Base-by-base conservation (phyloP, 2,329 filamentous ascomycete species). In the Arthrobotrys musiformis region DNA sequence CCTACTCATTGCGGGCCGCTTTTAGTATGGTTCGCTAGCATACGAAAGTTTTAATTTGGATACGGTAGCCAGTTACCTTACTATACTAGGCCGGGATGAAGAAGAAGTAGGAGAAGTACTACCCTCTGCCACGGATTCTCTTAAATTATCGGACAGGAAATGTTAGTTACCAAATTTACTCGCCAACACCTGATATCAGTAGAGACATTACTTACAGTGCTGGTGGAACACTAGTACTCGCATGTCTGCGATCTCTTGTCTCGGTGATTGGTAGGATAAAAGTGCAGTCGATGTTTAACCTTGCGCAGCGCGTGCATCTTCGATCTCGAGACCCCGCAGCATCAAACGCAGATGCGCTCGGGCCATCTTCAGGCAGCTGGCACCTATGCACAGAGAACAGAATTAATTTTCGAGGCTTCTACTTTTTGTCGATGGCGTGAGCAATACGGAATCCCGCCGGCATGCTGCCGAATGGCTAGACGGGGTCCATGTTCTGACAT, bases 231-330 rank as follows among this genome's bases (percentile, higher is more conserved):
- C 54, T 40, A 30, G 54, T 30, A 33, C 58, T 58, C 2, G 58
- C 35, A 62, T 77, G 58, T 28, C 66, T 70, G 30, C 73, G 58
- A 54, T 77, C 73, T 56, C 67, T 70, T 26, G 67, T 77, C 40
- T 77, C 79, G 42, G 52, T 78, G 44, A 80, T 80, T 30, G 79
- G 79, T 22, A 80, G 42, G 24, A 80, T 79, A 40, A 79, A 79
- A 8, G 79, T 79, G 50, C 79, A 80, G 33, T 80, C 79, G 19
- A 79, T 78, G 50, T 66, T 75, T 35, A 79, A 35, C 50, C 79
- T 77, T 40, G 35, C 67, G 24, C 79, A 80, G 22, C 79, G 79
- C 26, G 74, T 73, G 56, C 79, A 80, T 50, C 77, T 78, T 60
- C 67, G 76, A 19, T 77, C 74, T 26, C 77, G 73, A 1, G 61